Conservation (phyloP, 106 monocot species). For the Agapanthus africanus region DNA sequence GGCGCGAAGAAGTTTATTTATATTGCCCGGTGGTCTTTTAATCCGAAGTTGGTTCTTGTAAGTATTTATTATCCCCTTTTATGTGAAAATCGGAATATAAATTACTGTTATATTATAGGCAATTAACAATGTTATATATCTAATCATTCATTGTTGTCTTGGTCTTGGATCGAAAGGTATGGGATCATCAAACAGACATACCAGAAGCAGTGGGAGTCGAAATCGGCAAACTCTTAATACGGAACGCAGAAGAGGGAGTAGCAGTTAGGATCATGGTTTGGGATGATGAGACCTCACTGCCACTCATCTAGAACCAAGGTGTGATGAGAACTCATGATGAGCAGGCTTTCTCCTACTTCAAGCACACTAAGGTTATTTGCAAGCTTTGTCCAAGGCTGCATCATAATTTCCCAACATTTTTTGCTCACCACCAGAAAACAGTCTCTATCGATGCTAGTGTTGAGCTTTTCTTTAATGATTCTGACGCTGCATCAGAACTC, state of each 20-base stretch:
- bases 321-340: slow-evolving; percentile 55
- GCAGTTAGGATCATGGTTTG: slow-evolving; percentile 45
- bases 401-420: slow-evolving; percentile 27
- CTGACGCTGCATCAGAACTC: background rate
- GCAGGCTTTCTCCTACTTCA: slow-evolving; percentile 41
- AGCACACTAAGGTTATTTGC: slow-evolving; percentile 38
- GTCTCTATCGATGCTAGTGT: slow-evolving; percentile 26
- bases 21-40: slow-evolving; percentile 60
- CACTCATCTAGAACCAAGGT: slow-evolving; percentile 28
- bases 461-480: background rate
- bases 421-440: slow-evolving; percentile 67
- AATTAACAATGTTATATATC: background rate
- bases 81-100: background rate
- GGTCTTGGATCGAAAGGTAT: slow-evolving; percentile 11
- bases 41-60: slow-evolving; percentile 41
- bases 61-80: too few relatives aligned
- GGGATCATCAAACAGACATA: slow-evolving; percentile 22
- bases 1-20: slow-evolving; percentile 40
- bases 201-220: slow-evolving; percentile 19
- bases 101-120: background rate
- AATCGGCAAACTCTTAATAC: slow-evolving; percentile 41
- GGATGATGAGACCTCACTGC: slow-evolving; percentile 50
- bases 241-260: slow-evolving; percentile 52
- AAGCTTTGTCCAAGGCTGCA: slow-evolving; percentile 30
- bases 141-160: background rate